Evolutionary conservation across 2,329 filamentous ascomycete genomes (phyloP), one percentile per base, ranked within the genome.

Genomic region (Pseudogymnoascus sp.): DNA sequence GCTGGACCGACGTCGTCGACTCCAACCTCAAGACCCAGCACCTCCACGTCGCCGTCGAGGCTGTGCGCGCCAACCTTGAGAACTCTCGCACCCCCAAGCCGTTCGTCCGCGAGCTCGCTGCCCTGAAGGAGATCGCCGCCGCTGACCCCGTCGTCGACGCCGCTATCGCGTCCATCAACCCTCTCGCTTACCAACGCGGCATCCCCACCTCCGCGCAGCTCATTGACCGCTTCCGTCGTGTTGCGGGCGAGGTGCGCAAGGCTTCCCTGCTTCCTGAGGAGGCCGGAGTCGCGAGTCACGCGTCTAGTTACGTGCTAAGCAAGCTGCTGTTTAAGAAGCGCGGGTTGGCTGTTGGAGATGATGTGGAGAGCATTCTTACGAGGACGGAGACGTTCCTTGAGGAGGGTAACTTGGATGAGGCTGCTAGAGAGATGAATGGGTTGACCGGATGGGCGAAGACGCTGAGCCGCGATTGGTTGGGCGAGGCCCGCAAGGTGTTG

Each of bases 271-370:
- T 99, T 14, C 95, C 95, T 13, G 93, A 96, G 68, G 89, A 97
- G 72, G 95, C 95, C 0, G 95, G 95, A 69, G 90, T 99, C 26
- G 93, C 95, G 19, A 95, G 90, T 71, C 95, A 99, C 75, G 92
- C 93, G 2, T 93, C 92, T 47, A 95, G 90, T 75, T 88, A 91
- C 75, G 82, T 96, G 56, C 81, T 99, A 70, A 96, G 91, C 81
- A 96, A 96, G 79, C 82, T 97, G 61, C 86, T 97, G 79, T 97
- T 99, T 84, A 92, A 91, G 81, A 97, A 97, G 83, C 87, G 89
- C 72, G 90, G 89, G 8, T 81, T 95, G 56, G 89, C 91, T 0
- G 86, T 86, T 24, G 92, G 93, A 19, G 83, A 91, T 69, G 93
- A 97, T 72, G 93, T 97, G 21, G 95, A 99, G 81, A 96, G 92